These are phyloP conservation scores for Beauveria bassiana DNA, from an alignment of 2,329 filamentous ascomycete genomes.

Conservation along the genomic window DNA sequence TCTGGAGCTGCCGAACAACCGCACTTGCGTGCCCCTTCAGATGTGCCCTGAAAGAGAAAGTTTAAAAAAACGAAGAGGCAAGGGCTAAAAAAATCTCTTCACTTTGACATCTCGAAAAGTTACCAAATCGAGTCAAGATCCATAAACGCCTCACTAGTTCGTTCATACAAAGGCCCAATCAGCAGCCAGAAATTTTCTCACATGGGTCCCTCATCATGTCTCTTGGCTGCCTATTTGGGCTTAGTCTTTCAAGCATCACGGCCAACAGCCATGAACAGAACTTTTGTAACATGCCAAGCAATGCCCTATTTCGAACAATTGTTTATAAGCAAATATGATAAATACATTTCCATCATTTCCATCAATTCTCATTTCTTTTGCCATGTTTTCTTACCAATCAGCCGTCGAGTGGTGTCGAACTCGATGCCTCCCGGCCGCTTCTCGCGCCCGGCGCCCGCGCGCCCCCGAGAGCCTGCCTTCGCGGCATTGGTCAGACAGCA, in stretches of 20 bases:
- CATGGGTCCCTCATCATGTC: conserved; percentile 1
- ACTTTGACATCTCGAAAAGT: conserved; percentile 1
- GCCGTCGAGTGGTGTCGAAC: neutral
- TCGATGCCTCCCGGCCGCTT: neutral
- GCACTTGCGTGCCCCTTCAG: neutral
- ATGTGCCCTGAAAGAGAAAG: neutral
- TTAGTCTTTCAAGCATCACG: neutral
- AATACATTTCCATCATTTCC: neutral
- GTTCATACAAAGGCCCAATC: neutral
- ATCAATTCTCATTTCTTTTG: neutral
- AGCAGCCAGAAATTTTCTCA: neutral
- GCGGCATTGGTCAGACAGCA: neutral
- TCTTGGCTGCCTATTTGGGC: conserved; percentile 11
- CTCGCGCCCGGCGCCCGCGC: neutral
- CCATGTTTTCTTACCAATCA: too few species aligned
- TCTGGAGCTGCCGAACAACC: neutral
- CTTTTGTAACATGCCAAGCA: neutral
- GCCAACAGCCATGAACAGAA: neutral
- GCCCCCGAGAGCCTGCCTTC: neutral
- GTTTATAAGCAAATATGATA: neutral
- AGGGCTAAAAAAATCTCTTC: neutral
- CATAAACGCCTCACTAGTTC: neutral
- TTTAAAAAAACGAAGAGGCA: neutral
- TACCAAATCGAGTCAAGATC: conserved; percentile 8
- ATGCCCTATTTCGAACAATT: neutral